Base-by-base conservation (phyloP, 257 asterid species). In the Solanum tarijense region DNA sequence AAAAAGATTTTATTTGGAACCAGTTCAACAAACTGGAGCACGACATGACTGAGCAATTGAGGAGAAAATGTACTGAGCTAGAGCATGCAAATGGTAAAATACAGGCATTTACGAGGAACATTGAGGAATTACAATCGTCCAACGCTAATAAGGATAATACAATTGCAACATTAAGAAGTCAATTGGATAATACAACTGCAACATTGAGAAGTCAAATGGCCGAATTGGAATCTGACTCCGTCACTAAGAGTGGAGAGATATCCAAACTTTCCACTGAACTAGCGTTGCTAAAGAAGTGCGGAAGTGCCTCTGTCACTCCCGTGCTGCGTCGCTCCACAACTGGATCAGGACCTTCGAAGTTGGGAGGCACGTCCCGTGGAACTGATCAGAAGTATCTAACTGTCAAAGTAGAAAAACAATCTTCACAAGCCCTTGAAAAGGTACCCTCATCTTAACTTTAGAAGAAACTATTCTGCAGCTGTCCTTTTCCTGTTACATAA, bases 1-100 rank as follows among this genome's bases (percentile, higher is more conserved):
- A 96, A 93, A 96, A 95, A 88, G 90, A 86, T 4, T 97, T 96
- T 78, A 88, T 93, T 35, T 96, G 98, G 98, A 94, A 97, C 91
- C 99, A 96, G 90, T 94, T 86, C 36, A 90, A 88, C 29, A 86
- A 75, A 83, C 87, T 94, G 98, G 99, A 97, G 92, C 90, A 75
- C 65, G 89, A 92, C 86, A 90, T 89, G 71, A 89, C 83, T 25
- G 87, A 88, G 87, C 91, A 92, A 89, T 88, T 95, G 82, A 89
- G 48, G 86, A 86, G 73, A 62, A 96, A 92, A 87, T 36, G 76
- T 68, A 88, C 89, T 43, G 98, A 94, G 90, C 89, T 87, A 39
- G 94, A 94, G 48, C 86, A 76, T 41, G 94, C 95, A 32, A 94
- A 94, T 71, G 94, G 93, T 87, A 95, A 91, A 92, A 88, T 92